phyloP scores from a whole-genome alignment of 2,329 filamentous ascomycete species.

The Colletotrichum sansevieriae region DNA sequence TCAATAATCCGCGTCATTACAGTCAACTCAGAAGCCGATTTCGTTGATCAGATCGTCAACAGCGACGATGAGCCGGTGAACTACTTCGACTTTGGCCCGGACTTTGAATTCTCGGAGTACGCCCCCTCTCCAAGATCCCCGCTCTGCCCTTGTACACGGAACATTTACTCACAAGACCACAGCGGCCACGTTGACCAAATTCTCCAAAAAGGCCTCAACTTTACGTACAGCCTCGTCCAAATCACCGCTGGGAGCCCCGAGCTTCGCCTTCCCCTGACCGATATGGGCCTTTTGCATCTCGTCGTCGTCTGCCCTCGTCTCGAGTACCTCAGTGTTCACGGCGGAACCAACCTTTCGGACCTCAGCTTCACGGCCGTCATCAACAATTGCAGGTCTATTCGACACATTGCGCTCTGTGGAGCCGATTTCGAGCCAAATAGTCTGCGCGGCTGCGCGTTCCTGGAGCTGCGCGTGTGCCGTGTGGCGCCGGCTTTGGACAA shows the following conservation, averaged over 20 bases:
- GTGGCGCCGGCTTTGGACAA: background rate
- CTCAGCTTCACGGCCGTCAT: background rate
- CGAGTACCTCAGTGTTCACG: conserved; percentile 13
- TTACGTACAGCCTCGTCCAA: background rate
- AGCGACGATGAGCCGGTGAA: background rate
- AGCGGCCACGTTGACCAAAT: background rate
- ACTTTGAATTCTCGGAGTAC: background rate
- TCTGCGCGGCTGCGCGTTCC: background rate
- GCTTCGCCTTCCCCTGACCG: background rate
- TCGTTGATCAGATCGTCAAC: background rate
- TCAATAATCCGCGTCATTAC: background rate
- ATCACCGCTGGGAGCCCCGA: conserved; percentile 13
- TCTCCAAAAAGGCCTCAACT: background rate
- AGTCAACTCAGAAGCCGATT: background rate
- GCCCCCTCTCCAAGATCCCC: background rate
- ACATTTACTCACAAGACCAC: background rate
- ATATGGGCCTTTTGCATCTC: background rate
- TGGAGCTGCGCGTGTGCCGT: background rate
- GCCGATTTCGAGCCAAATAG: conserved; percentile 14
- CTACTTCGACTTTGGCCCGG: background rate
- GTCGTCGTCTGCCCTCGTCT: background rate
- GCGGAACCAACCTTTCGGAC: background rate
- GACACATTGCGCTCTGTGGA: background rate
- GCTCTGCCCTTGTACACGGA: too few relatives aligned
- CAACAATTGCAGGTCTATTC: background rate